Conservation (phyloP, 176 grass and related monocot genomes). For the Lolium rigidum region DNA sequence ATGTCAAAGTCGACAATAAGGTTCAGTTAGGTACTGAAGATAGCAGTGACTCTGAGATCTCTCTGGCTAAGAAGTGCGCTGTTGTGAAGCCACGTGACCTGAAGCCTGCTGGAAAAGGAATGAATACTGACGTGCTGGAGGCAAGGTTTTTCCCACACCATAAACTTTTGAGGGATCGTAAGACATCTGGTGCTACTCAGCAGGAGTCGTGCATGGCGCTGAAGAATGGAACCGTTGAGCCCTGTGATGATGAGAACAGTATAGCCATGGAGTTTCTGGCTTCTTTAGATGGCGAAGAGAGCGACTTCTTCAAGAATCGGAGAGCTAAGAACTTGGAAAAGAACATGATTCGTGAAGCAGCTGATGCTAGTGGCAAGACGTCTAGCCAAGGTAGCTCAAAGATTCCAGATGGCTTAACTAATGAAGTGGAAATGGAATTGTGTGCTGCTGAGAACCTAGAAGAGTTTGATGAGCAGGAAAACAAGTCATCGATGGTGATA, state of each 20-base stretch:
- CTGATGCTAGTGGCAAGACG: conserved; percentile 50
- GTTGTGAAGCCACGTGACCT: conserved; percentile 26
- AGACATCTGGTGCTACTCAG: conserved; percentile 38
- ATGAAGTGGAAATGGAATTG: conserved; percentile 67
- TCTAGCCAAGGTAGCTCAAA: conserved; percentile 59
- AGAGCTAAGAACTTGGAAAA: conserved; percentile 53
- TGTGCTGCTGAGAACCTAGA: conserved; percentile 71
- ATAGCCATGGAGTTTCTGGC: conserved; percentile 91
- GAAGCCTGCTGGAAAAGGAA: conserved; percentile 54
- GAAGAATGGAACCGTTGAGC: conserved; percentile 14
- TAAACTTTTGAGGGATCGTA: conserved; percentile 75
- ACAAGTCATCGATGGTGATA: conserved; percentile 49
- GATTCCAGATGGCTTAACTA: conserved; percentile 39
- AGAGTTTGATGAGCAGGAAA: conserved; percentile 76
- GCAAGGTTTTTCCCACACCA: conserved; percentile 93
- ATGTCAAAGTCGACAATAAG: conserved; percentile 70
- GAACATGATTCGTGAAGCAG: conserved; percentile 34
- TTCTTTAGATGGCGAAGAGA: conserved; percentile 74
- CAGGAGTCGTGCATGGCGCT: conserved; percentile 30
- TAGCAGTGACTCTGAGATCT: conserved; percentile 40
- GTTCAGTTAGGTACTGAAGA: conserved; percentile 52
- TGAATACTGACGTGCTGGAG: conserved; percentile 85
- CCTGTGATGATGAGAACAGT: conserved; percentile 52
- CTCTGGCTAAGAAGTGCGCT: conserved; percentile 23
- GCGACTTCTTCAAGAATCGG: conserved; percentile 49